Base-by-base conservation (phyloP, 768 basidiomycete species). In the Boletus edulis region DNA sequence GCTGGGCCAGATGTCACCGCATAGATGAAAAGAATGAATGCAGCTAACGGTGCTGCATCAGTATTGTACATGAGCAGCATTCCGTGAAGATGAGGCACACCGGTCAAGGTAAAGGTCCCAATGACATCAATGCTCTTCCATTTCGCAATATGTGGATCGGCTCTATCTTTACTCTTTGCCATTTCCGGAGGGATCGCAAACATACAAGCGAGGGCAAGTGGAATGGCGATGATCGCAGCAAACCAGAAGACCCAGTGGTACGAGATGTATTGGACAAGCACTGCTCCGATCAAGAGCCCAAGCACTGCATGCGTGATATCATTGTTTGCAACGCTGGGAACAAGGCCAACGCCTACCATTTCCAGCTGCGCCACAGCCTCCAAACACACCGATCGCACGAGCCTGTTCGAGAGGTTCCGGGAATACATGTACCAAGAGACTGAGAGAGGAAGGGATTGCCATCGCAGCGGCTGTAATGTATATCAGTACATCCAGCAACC, bases 201-300 rank as follows among this genome's bases (percentile, higher is more conserved):
- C 15, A 71, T 18, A 42, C 71, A 65, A 3, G 62, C 47, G 17
- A 72, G 13, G 37, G 73, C 66, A 12, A 76, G 65, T 15, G 68
- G 60, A 5, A 72, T 51, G 35, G 72, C 62, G 34, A 81, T 50
- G 34, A 80, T 73, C 3, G 76, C 72, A 34, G 73, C 67, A 56
- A 78, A 73, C 63, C 76, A 81, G 61, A 84, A 82, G n/a, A 81
- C 72, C 81, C 81, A 81, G 22, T 63, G 72, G 69, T 76, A 83
- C 11, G 75, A 72, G 3, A 67, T 67, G 32, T 66, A 75, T 38
- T 69, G 58, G 3, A 76, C 73, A 42, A 81, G 70, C 13, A 76
- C 20, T 2, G 77, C 79, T 10, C 79, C 79, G 14, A 78, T 70
- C 24, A 77, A 50, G 17, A 78, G 61, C 1, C 78, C 78, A 41